Percentiles rank a stretch among this genome's conserved stretches.
Evolutionary conservation across 1,284 basidiomycete genomes (phyloP).

Genomic region (Ganoderma multipileum): DNA sequence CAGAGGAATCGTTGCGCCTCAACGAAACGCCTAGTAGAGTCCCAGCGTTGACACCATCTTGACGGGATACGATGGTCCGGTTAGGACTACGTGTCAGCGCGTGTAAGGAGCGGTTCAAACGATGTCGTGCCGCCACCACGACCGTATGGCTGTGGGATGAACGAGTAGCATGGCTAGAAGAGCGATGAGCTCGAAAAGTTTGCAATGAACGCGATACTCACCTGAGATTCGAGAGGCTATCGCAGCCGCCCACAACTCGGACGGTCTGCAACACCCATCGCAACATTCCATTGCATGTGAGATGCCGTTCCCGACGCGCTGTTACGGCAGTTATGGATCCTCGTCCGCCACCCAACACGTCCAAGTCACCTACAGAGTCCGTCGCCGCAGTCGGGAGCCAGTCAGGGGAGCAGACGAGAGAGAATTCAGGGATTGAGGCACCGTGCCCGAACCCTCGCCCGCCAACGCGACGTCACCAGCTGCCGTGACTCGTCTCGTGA

Average conservation of each 20-base stretch:
- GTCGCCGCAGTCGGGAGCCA: background rate
- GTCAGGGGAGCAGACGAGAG: background rate
- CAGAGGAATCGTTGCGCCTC: background rate
- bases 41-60: background rate
- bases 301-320: constrained; percentile 21
- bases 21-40: background rate
- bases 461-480: background rate
- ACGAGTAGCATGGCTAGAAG: background rate
- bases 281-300: constrained; percentile 61
- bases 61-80: background rate
- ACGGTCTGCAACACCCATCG: constrained; percentile 53
- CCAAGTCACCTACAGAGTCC: background rate
- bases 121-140: background rate
- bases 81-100: background rate
- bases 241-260: constrained; percentile 43
- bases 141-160: background rate
- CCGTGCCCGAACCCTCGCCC: background rate
- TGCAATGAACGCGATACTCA: constrained; percentile 8
- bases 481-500: background rate
- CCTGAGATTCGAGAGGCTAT: constrained; percentile 27
- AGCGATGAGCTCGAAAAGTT: background rate
- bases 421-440: background rate
- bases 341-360: constrained; percentile 13
- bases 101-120: background rate
- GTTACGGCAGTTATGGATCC: background rate